Evolutionary conservation across 2,329 filamentous ascomycete genomes (phyloP).

Genomic region (Cercospora berteroae): DNA sequence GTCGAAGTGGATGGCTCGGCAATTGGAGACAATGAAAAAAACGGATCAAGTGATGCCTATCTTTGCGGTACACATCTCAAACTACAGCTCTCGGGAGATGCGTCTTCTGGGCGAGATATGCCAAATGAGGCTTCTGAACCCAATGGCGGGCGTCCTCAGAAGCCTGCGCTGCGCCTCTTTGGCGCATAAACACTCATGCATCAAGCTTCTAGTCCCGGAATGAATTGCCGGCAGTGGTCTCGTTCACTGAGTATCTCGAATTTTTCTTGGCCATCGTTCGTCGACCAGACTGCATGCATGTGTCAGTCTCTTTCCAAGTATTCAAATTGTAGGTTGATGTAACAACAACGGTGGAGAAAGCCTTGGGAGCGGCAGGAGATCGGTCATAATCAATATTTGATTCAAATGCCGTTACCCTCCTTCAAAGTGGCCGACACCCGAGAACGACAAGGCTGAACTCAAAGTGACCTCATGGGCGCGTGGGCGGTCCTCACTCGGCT

Average conservation of each 20-base stretch:
- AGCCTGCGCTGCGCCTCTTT: background rate
- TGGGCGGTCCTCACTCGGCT: background rate
- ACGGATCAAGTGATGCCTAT: background rate
- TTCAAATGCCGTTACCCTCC: background rate
- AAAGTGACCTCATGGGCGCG: background rate
- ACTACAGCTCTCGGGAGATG: background rate
- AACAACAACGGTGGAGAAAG: background rate
- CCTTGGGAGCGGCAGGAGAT: background rate
- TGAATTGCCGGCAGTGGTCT: background rate
- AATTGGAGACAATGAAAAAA: background rate
- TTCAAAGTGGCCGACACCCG: background rate
- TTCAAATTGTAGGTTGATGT: background rate
- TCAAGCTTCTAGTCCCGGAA: background rate
- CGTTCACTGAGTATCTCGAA: background rate
- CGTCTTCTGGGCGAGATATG: background rate
- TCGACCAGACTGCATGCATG: background rate
- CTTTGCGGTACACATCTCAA: background rate
- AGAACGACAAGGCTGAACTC: conserved; percentile 1
- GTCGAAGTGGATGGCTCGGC: background rate
- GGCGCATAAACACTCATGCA: background rate
- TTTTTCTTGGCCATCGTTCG: background rate
- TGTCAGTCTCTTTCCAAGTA: background rate
- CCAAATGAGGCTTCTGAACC: background rate
- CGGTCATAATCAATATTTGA: background rate
- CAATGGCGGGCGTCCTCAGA: background rate